Percentiles rank a stretch among this genome's conserved stretches.
These are phyloP conservation scores for Leccinum fallax DNA, from an alignment of 1,284 basidiomycete species.

Conservation along the genomic window DNA sequence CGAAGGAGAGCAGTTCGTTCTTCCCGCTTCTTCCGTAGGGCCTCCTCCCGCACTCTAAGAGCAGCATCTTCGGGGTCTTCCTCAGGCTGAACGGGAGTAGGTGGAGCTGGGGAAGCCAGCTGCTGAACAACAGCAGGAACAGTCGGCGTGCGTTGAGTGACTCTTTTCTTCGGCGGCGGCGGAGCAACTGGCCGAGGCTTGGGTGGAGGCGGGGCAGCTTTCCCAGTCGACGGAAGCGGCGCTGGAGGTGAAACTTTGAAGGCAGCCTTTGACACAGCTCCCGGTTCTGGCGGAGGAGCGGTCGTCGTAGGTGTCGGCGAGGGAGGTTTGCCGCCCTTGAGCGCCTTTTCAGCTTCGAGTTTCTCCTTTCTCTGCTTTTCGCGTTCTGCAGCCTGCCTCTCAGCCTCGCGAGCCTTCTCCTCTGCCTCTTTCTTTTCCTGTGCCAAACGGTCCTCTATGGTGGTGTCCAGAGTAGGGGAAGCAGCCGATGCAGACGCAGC, in stretches of 20 bases:
- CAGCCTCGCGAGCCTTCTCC: slow-evolving; percentile 73
- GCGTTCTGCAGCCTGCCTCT: slow-evolving; percentile 77
- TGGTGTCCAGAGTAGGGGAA: slow-evolving; percentile 63
- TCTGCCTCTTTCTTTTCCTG: slow-evolving; percentile 87
- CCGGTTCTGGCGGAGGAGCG: slow-evolving; percentile 38
- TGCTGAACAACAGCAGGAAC: slow-evolving; percentile 28
- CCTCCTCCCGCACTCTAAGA: slow-evolving; percentile 64
- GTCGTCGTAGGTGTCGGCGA: slow-evolving; percentile 36
- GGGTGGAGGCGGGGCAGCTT: slow-evolving; percentile 37
- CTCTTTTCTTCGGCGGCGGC: slow-evolving; percentile 44
- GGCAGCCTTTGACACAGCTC: slow-evolving; percentile 29
- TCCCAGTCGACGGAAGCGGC: slow-evolving; percentile 33
- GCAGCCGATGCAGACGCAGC: slow-evolving; percentile 46
- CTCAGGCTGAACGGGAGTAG: slow-evolving; percentile 39
- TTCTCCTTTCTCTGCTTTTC: slow-evolving; percentile 70
- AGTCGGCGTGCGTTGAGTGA: slow-evolving; percentile 31
- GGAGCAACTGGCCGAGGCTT: slow-evolving; percentile 44
- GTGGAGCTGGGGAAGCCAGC: slow-evolving; percentile 33
- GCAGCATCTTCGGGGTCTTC: slow-evolving; percentile 69
- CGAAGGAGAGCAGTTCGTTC: slow-evolving; percentile 65
- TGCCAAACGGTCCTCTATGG: slow-evolving; percentile 80
- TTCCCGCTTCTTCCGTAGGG: slow-evolving; percentile 65
- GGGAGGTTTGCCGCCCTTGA: slow-evolving; percentile 47
- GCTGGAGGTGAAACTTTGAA: slow-evolving; percentile 12
- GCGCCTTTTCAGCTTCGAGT: slow-evolving; percentile 66